Percentiles rank a stretch among this genome's conserved stretches.
phyloP scores from a whole-genome alignment of 2,329 filamentous ascomycete species.

The Tympanopsis confertula region DNA sequence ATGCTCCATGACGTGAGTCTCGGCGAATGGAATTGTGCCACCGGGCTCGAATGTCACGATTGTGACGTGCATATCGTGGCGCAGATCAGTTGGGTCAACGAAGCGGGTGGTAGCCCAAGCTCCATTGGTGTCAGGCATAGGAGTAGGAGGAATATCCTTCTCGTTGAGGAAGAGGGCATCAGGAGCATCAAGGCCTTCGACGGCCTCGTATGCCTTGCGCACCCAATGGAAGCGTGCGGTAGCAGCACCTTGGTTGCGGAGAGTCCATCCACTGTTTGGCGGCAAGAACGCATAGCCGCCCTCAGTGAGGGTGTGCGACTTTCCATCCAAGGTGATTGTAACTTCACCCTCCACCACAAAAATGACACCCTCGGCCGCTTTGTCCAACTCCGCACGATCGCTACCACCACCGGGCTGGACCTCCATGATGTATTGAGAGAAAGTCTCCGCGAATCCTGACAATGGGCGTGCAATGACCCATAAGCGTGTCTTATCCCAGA shows the following conservation, averaged over 20 bases:
- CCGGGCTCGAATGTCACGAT: conserved; percentile 3
- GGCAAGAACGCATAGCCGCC: conserved; percentile 2
- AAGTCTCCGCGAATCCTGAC: conserved; percentile 2
- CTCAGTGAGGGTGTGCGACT: conserved; percentile 1
- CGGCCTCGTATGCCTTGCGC: conserved; percentile 1
- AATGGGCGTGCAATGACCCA: conserved; percentile 2
- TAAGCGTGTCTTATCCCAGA: conserved; percentile 2
- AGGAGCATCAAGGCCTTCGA: conserved; percentile 1
- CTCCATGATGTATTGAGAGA: conserved; percentile 2
- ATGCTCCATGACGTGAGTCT: conserved; percentile 2
- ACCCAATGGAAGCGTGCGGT: conserved; percentile 2
- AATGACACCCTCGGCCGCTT: background rate
- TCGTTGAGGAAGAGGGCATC: conserved; percentile 1
- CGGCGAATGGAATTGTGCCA: conserved; percentile 1
- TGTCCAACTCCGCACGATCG: conserved; percentile 2
- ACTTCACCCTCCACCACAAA: conserved; percentile 2
- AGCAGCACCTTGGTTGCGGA: background rate
- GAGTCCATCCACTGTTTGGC: conserved; percentile 2
- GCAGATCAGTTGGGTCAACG: conserved; percentile 2
- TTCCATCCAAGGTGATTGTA: background rate
- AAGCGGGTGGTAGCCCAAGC: conserved; percentile 2
- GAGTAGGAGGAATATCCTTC: conserved; percentile 1
- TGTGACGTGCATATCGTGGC: conserved; percentile 3
- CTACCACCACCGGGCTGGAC: conserved; percentile 2
- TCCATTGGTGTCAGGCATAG: conserved; percentile 1